phyloP scores from a whole-genome alignment of 768 basidiomycete genomes.

The Pleurotus salmoneostramineus region DNA sequence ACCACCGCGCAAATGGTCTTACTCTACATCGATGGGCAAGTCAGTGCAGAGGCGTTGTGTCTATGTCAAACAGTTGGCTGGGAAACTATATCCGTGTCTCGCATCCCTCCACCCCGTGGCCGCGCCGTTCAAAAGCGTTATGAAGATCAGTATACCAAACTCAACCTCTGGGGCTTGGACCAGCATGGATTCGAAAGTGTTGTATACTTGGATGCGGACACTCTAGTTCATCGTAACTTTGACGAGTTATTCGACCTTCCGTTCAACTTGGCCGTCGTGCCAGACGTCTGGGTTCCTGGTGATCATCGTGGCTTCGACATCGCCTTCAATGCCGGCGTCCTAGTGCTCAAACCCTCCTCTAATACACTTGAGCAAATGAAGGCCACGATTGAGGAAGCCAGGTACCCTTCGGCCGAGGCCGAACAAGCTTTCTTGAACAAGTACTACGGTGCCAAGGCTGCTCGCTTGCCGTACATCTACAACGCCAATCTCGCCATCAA shows the following conservation, averaged over 20 bases:
- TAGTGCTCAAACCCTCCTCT: conserved; percentile 28
- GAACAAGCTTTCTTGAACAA: conserved; percentile 39
- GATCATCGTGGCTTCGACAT: conserved; percentile 26
- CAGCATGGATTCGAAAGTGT: conserved; percentile 22
- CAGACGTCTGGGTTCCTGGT: conserved; percentile 26
- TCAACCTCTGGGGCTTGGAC: conserved; percentile 36
- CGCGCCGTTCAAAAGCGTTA: conserved; percentile 30
- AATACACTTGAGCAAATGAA: conserved; percentile 26
- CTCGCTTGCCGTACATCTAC: conserved; percentile 35
- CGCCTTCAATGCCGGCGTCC: conserved; percentile 35
- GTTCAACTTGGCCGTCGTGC: conserved; percentile 36
- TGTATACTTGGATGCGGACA: conserved; percentile 39
- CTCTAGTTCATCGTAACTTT: conserved; percentile 35
- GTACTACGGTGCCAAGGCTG: conserved; percentile 30
- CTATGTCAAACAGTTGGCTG: conserved; percentile 34
- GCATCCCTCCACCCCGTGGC: conserved; percentile 32
- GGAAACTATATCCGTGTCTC: conserved; percentile 26
- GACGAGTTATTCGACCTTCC: conserved; percentile 41
- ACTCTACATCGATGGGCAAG: conserved; percentile 24
- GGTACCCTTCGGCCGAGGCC: conserved; percentile 26
- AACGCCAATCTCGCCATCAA: conserved; percentile 39
- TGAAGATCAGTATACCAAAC: conserved; percentile 39
- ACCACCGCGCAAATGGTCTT: conserved; percentile 20
- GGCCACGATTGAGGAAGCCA: conserved; percentile 20
- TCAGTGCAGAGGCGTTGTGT: conserved; percentile 35